A percentile compares a stretch with the other conserved stretches of the same genome.
These are phyloP conservation scores for Candida dajiaensis DNA, from an alignment of 805 yeast species.

Conservation along the genomic window DNA sequence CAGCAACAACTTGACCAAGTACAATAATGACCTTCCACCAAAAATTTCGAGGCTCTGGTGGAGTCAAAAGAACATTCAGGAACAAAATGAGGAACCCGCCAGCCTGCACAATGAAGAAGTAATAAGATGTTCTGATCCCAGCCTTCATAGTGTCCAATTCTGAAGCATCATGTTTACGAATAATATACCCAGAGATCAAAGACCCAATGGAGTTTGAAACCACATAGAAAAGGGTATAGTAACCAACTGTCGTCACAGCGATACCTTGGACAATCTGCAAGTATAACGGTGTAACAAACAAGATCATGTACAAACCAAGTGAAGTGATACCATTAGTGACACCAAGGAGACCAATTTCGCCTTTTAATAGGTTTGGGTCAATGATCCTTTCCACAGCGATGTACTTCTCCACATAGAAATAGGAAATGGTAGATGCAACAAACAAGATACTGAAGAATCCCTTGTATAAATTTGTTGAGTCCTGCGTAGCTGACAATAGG, in stretches of 20 bases:
- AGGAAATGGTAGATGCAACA: slow-evolving; percentile 17
- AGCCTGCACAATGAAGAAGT: slow-evolving; percentile 13
- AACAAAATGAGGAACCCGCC: slow-evolving; percentile 16
- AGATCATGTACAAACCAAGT: slow-evolving; percentile 29
- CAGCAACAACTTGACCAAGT: slow-evolving; percentile 26
- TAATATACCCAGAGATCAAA: slow-evolving; percentile 29
- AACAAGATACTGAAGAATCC: slow-evolving; percentile 8
- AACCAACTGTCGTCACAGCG: slow-evolving; percentile 33
- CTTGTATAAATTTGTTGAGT: slow-evolving; percentile 8
- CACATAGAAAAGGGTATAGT: slow-evolving; percentile 36
- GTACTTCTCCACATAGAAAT: slow-evolving; percentile 30
- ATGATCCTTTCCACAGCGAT: slow-evolving; percentile 33
- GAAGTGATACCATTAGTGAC: slow-evolving; percentile 33
- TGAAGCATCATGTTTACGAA: slow-evolving; percentile 21
- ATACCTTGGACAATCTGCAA: slow-evolving; percentile 38
- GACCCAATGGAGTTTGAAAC: slow-evolving; percentile 35
- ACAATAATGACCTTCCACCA: slow-evolving; percentile 20
- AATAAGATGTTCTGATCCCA: slow-evolving; percentile 12
- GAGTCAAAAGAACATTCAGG: slow-evolving; percentile 2
- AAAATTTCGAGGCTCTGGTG: slow-evolving; percentile 9
- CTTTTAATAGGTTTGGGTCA: slow-evolving; percentile 34
- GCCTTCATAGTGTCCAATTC: slow-evolving; percentile 20
- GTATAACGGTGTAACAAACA: slow-evolving; percentile 35
- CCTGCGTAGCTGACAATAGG: slow-evolving; percentile 25
- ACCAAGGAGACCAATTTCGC: slow-evolving; percentile 33